Evolutionary conservation across 2,329 filamentous ascomycete species (phyloP).

Genomic region (Xylariaceae sp.): DNA sequence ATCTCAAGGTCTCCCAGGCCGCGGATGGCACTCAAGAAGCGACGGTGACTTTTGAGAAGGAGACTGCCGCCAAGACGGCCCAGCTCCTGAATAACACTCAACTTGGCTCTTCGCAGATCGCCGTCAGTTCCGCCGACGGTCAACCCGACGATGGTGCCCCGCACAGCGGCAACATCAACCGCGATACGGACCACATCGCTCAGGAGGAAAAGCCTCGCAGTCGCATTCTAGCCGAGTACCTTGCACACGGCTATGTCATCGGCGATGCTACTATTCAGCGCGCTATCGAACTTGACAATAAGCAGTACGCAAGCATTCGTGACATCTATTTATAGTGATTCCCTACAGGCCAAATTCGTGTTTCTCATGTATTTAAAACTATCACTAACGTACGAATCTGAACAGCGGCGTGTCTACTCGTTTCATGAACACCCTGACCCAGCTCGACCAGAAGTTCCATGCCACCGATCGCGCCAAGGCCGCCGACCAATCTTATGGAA

Average conservation of each 20-base stretch:
- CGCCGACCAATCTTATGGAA: constrained; percentile 77
- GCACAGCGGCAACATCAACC: constrained; percentile 49
- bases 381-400: background rate
- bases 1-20: constrained; percentile 65
- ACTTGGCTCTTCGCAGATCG: constrained; percentile 80
- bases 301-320: constrained; percentile 47
- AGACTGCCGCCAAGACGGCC: constrained; percentile 93
- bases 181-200: constrained; percentile 63
- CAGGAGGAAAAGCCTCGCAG: constrained; percentile 97
- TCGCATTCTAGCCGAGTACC: constrained; percentile 91
- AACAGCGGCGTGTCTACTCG: constrained; percentile 62
- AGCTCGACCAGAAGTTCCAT: constrained; percentile 80
- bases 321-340: background rate
- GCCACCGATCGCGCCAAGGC: constrained; percentile 80
- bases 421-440: constrained; percentile 70
- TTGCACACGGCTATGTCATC: constrained; percentile 88
- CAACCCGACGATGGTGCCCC: constrained; percentile 56
- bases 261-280: constrained; percentile 69
- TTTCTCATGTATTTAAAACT: background rate
- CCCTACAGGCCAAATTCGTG: background rate
- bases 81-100: constrained; percentile 96
- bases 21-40: constrained; percentile 69
- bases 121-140: constrained; percentile 61
- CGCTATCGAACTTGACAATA: constrained; percentile 81
- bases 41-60: constrained; percentile 94